Evolutionary conservation across 2,329 filamentous ascomycete species (phyloP).

Genomic region (Immersiporthe knoxdaviesiana): DNA sequence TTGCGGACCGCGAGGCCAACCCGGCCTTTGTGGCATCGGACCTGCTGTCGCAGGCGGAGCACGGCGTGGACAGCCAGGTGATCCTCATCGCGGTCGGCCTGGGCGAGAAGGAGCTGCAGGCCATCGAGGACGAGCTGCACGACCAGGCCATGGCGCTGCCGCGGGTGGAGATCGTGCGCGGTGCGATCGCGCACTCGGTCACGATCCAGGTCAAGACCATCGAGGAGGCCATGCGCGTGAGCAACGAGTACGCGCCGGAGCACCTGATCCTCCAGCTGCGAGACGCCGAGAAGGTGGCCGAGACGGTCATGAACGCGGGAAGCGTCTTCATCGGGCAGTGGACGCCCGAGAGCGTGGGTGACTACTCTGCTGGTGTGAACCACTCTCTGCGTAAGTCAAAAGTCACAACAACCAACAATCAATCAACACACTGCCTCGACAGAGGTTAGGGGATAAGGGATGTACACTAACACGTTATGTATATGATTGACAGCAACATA

Average conservation of each 20-base stretch:
- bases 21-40: conserved; percentile 96
- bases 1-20: conserved; percentile 86
- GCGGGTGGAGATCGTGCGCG: conserved; percentile 88
- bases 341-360: conserved; percentile 97
- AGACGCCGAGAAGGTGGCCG: conserved; percentile 73
- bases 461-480: too few species aligned
- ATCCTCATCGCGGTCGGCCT: conserved; percentile 86
- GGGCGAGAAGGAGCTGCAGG: conserved; percentile 69
- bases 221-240: conserved; percentile 76
- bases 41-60: conserved; percentile 92
- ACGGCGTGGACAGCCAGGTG: conserved; percentile 95
- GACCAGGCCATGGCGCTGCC: conserved; percentile 84
- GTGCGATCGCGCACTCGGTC: conserved; percentile 87
- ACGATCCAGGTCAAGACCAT: conserved; percentile 76
- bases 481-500: conserved; percentile 72
- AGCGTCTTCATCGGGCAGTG: conserved; percentile 95
- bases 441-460: too few species aligned
- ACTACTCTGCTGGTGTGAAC: conserved; percentile 97
- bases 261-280: conserved; percentile 91
- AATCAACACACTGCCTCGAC: too few species aligned
- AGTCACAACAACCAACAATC: not conserved
- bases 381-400: conserved; percentile 85
- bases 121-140: conserved; percentile 91
- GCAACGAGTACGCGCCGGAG: conserved; percentile 95
- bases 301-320: conserved; percentile 87